Percentiles rank a stretch among this genome's conserved stretches.
These are phyloP conservation scores for Thuidium tamariscinum DNA, from an alignment of 225 moss, liverwort and hornwort species.

Conservation along the genomic window DNA sequence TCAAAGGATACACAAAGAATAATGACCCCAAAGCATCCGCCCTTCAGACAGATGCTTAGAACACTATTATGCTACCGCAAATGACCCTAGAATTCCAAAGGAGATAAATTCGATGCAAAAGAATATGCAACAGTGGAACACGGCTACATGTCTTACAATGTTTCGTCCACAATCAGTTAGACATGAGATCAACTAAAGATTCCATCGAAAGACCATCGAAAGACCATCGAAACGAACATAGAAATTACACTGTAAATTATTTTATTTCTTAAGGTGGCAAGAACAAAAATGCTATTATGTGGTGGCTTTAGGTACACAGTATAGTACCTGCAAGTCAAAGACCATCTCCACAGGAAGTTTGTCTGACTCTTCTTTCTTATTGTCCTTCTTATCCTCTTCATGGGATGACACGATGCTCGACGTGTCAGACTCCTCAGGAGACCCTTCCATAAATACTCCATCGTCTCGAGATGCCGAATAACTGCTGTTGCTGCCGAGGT, in stretches of 20 bases:
- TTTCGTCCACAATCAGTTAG: neutral
- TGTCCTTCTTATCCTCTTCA: constrained; percentile 30
- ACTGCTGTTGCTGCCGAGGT: constrained; percentile 79
- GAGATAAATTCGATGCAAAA: neutral
- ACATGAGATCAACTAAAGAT: neutral
- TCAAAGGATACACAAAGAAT: neutral
- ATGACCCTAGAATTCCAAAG: neutral
- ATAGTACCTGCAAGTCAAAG: constrained; percentile 59
- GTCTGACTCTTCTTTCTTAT: constrained; percentile 8
- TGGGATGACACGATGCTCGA: constrained; percentile 12
- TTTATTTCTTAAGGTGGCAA: neutral
- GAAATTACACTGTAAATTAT: neutral
- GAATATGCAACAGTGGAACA: neutral
- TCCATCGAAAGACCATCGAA: neutral
- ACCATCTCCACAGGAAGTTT: constrained; percentile 48
- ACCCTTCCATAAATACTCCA: constrained; percentile 72
- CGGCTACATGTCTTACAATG: neutral
- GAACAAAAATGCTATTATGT: neutral
- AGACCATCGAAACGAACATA: neutral
- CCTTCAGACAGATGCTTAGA: neutral
- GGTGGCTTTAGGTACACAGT: neutral
- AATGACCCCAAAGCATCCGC: neutral
- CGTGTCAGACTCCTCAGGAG: constrained; percentile 30
- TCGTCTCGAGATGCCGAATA: constrained; percentile 68
- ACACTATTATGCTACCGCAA: neutral